A percentile compares a stretch with the other conserved stretches of the same genome.
These are phyloP conservation scores for Eucalyptus marginata DNA, from an alignment of 345 rosid genomes.

Conservation along the genomic window DNA sequence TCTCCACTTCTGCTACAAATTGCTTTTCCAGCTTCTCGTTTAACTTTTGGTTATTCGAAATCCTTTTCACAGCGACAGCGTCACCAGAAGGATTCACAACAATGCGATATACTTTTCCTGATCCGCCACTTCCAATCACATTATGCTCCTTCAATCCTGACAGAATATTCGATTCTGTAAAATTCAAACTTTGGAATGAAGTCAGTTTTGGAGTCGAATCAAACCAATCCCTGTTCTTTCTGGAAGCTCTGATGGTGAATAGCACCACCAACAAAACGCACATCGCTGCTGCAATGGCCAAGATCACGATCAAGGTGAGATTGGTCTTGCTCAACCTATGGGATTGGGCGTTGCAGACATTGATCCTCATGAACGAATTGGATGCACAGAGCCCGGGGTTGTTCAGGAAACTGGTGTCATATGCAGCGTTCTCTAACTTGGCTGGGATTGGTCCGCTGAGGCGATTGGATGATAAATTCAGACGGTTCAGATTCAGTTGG, in stretches of 20 bases:
- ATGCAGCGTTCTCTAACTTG: background rate
- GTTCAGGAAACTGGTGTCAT: background rate
- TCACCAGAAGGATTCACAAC: constrained; percentile 1
- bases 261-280: background rate
- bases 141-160: constrained; percentile 29
- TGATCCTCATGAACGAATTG: constrained; percentile 3
- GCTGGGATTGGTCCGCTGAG: background rate
- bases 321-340: background rate
- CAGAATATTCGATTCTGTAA: constrained; percentile 23
- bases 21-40: constrained; percentile 34
- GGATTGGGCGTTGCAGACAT: constrained; percentile 4
- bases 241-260: background rate
- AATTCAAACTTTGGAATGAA: constrained; percentile 36
- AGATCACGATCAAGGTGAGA: constrained; percentile 3
- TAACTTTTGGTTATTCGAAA: constrained; percentile 17
- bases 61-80: constrained; percentile 40
- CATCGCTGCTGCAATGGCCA: background rate
- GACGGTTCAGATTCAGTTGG: background rate
- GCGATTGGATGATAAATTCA: background rate
- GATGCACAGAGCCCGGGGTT: constrained; percentile 34
- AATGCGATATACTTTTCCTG: constrained; percentile 48
- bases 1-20: constrained; percentile 39
- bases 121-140: constrained; percentile 51
- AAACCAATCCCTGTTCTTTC: background rate
- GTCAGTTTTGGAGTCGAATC: constrained; percentile 22